These are phyloP conservation scores for Trametopsis cervina DNA, from an alignment of 768 basidiomycete species.

Conservation along the genomic window DNA sequence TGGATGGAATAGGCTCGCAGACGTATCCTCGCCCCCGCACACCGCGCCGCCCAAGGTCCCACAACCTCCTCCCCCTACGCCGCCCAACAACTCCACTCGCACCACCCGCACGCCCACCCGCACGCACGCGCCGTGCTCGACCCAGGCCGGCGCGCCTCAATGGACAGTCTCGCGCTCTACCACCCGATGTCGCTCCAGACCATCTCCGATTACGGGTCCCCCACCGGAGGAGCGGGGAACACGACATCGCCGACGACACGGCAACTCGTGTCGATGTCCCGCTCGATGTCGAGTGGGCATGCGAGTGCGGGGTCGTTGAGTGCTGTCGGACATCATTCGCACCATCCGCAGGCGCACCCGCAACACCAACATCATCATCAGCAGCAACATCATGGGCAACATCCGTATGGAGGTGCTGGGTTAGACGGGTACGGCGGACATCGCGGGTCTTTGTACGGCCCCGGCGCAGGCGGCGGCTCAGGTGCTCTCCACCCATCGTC, in stretches of 20 bases:
- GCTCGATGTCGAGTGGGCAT: slow-evolving; percentile 20
- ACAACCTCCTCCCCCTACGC: slow-evolving; percentile 69
- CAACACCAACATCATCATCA: too few species aligned
- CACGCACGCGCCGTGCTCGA: slow-evolving; percentile 32
- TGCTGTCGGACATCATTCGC: slow-evolving; percentile 10
- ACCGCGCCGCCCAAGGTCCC: slow-evolving; percentile 67
- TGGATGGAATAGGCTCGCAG: slow-evolving; percentile 54
- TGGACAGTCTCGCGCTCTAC: slow-evolving; percentile 70
- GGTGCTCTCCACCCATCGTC: slow-evolving; percentile 15
- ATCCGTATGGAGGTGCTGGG: neutral
- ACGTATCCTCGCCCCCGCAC: slow-evolving; percentile 77
- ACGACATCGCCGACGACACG: slow-evolving; percentile 13
- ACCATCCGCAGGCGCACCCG: slow-evolving; percentile 20
- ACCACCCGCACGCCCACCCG: too few species aligned
- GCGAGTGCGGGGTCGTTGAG: slow-evolving; percentile 18
- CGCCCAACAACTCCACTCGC: too few species aligned
- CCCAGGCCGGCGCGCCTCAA: slow-evolving; percentile 49
- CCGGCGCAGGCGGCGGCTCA: slow-evolving; percentile 5
- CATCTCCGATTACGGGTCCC: slow-evolving; percentile 19
- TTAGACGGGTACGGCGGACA: neutral
- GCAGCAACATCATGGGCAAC: neutral
- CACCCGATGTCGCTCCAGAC: slow-evolving; percentile 75
- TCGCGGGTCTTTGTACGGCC: slow-evolving; percentile 5
- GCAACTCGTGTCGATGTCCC: slow-evolving; percentile 24
- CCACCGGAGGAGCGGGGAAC: too few species aligned